phyloP scores from a whole-genome alignment of 1,284 basidiomycete genomes.

The Cutaneotrichosporon spelunceum region DNA sequence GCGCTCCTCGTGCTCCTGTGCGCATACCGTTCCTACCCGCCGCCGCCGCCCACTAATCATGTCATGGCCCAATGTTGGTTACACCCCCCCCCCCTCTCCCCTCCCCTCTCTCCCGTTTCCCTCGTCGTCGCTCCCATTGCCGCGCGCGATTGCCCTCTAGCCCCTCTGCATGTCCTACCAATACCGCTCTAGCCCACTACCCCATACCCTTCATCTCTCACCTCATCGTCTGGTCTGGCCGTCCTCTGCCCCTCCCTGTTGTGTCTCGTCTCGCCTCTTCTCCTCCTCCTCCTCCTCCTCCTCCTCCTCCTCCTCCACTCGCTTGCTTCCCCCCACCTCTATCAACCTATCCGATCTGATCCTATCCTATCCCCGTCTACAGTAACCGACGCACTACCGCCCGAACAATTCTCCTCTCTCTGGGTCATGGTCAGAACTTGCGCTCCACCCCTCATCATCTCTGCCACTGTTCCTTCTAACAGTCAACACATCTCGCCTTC shows the following conservation, averaged over 20 bases:
- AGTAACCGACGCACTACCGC: neutral
- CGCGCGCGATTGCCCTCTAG: neutral
- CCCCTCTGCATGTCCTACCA: constrained; percentile 6
- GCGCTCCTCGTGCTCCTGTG: neutral
- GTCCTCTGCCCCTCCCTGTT: neutral
- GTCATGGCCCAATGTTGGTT: constrained; percentile 1
- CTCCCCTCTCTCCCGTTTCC: neutral
- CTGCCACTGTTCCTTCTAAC: neutral
- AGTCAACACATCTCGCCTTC: neutral
- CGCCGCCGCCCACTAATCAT: neutral
- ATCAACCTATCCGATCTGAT: too few species aligned
- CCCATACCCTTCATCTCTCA: neutral
- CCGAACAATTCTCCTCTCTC: neutral
- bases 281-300: neutral
- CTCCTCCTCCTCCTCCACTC: neutral
- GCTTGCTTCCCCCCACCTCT: neutral
- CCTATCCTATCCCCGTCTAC: neutral
- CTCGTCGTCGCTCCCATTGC: neutral
- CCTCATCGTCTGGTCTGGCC: constrained; percentile 4
- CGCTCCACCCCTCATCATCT: neutral
- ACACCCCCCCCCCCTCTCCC: too few species aligned
- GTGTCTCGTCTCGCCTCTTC: neutral
- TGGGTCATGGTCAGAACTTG: neutral
- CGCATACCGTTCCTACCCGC: neutral
- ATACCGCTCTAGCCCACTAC: constrained; percentile 3